A percentile compares a stretch with the other conserved stretches of the same genome.
These are phyloP conservation scores for Cubamyces sp. DNA, from an alignment of 768 basidiomycete genomes.

Conservation along the genomic window DNA sequence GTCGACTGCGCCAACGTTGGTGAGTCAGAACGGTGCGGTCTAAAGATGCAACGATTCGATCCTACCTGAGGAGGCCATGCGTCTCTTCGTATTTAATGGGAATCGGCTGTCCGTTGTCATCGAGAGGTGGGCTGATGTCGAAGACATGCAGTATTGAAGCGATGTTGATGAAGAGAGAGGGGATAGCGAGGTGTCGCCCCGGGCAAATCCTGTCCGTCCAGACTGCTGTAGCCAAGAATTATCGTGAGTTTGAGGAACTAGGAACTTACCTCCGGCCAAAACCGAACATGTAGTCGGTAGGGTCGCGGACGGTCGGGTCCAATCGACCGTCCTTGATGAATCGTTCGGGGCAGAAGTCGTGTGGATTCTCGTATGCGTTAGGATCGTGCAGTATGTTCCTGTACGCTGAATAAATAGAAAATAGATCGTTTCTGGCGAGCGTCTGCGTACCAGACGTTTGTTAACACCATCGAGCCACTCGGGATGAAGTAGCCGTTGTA, in stretches of 20 bases:
- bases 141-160: constrained; percentile 19
- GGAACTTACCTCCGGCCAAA: constrained; percentile 15
- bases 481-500: constrained; percentile 33
- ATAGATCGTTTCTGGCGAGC: background rate
- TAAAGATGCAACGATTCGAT: background rate
- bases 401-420: background rate
- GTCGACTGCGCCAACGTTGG: background rate
- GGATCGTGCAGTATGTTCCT: constrained; percentile 18
- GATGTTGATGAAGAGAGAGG: constrained; percentile 14
- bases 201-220: constrained; percentile 14
- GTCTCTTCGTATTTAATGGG: background rate
- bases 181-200: constrained; percentile 6
- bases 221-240: background rate
- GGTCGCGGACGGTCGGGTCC: constrained; percentile 9
- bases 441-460: constrained; percentile 31
- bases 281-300: constrained; percentile 12
- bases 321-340: constrained; percentile 13
- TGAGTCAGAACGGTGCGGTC: background rate
- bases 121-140: constrained; percentile 16
- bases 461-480: constrained; percentile 27
- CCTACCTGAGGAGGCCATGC: constrained; percentile 6
- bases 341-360: constrained; percentile 15
- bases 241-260: background rate
- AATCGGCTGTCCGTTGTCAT: constrained; percentile 11
- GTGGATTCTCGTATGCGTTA: constrained; percentile 8